Conservation (phyloP, 2,329 filamentous ascomycete genomes). For the Scedosporium aurantiacum region DNA sequence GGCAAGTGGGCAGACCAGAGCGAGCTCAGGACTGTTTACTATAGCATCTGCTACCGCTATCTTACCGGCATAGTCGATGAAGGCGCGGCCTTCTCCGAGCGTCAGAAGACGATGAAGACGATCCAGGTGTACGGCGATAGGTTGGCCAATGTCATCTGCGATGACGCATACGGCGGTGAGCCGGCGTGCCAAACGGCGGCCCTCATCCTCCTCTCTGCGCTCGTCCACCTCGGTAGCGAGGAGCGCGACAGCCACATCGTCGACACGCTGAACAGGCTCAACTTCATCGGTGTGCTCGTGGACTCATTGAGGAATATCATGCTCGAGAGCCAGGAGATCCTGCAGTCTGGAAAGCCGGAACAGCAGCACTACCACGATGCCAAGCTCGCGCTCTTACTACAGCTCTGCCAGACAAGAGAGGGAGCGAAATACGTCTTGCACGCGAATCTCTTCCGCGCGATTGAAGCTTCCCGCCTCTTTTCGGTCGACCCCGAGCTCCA, state of each 20-base stretch:
- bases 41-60: slow-evolving; percentile 84
- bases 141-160: slow-evolving; percentile 76
- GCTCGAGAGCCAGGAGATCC: slow-evolving; percentile 39
- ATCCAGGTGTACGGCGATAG: slow-evolving; percentile 60
- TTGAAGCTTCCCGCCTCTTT: slow-evolving; percentile 79
- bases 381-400: slow-evolving; percentile 70
- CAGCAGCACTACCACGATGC: slow-evolving; percentile 50
- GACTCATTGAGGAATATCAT: slow-evolving; percentile 75
- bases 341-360: slow-evolving; percentile 28
- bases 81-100: slow-evolving; percentile 31
- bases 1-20: slow-evolving; percentile 60
- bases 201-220: slow-evolving; percentile 67
- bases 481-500: slow-evolving; percentile 86
- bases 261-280: slow-evolving; percentile 69
- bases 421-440: slow-evolving; percentile 83
- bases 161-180: slow-evolving; percentile 83
- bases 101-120: slow-evolving; percentile 58
- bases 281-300: slow-evolving; percentile 83
- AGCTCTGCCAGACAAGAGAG: slow-evolving; percentile 71
- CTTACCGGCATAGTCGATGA: slow-evolving; percentile 56
- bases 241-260: slow-evolving; percentile 66
- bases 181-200: slow-evolving; percentile 74
- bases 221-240: slow-evolving; percentile 62
- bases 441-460: slow-evolving; percentile 71
- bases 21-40: slow-evolving; percentile 71